Percentiles rank a stretch among this genome's conserved stretches.
These are phyloP conservation scores for Fraxinus albicans DNA, from an alignment of 305 asterid genomes.

Conservation along the genomic window DNA sequence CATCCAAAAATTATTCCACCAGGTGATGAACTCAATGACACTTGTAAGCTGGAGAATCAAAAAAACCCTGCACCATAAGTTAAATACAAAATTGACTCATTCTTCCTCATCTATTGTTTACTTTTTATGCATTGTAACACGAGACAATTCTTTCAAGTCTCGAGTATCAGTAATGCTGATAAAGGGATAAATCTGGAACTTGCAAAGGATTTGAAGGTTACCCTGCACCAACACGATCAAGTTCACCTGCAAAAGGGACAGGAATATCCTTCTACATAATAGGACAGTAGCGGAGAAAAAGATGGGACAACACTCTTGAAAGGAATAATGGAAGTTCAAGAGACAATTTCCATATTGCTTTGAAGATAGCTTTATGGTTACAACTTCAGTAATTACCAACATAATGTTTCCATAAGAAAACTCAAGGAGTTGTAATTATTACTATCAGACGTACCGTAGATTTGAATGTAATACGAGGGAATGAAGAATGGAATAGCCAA, in stretches of 20 bases:
- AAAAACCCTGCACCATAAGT: constrained; percentile 54
- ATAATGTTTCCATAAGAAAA: neutral
- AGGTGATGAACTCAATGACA: constrained; percentile 80
- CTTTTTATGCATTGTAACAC: neutral
- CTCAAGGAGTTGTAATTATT: neutral
- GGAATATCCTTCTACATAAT: neutral
- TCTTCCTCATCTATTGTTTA: neutral
- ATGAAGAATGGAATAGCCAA: constrained; percentile 70
- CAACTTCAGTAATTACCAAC: neutral
- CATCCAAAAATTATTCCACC: constrained; percentile 97
- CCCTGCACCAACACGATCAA: constrained; percentile 97
- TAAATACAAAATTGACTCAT: neutral
- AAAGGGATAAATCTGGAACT: neutral
- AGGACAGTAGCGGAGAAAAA: neutral
- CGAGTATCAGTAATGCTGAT: neutral
- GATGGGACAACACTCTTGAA: neutral
- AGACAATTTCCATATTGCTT: neutral
- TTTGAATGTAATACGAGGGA: constrained; percentile 65
- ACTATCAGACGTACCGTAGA: constrained; percentile 51
- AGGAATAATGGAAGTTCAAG: neutral
- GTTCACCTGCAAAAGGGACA: constrained; percentile 61
- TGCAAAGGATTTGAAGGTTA: constrained; percentile 32
- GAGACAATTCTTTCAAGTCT: neutral
- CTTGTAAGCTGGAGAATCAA: constrained; percentile 84
- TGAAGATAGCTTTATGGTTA: neutral